These are phyloP conservation scores for Candida berthetii DNA, from an alignment of 805 yeast genomes.

Conservation along the genomic window DNA sequence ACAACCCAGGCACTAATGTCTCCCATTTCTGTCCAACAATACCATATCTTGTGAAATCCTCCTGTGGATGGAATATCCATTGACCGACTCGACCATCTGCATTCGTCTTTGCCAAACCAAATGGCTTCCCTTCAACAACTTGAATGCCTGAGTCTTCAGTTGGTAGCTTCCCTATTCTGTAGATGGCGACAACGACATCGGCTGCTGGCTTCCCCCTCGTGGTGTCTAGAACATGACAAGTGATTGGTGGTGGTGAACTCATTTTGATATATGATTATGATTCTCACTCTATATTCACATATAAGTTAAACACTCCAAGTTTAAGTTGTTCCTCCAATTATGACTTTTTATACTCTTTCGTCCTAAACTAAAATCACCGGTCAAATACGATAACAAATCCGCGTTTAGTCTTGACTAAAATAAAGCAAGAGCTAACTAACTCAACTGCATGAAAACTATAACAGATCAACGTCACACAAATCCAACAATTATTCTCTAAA, in stretches of 20 bases:
- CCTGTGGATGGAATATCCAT: conserved; percentile 50
- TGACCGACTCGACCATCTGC: conserved; percentile 70
- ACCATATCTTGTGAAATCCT: conserved; percentile 24
- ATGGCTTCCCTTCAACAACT: conserved; percentile 32
- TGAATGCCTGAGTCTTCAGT: conserved; percentile 16
- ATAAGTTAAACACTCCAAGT: not conserved
- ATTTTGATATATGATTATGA: too few relatives aligned
- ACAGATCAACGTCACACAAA: too few relatives aligned
- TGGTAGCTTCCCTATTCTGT: conserved; percentile 20
- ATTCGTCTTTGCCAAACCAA: conserved; percentile 70
- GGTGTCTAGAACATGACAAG: conserved; percentile 89
- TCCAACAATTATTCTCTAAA: too few relatives aligned
- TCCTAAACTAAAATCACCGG: not conserved
- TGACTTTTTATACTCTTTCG: too few relatives aligned
- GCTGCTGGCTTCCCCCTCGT: conserved; percentile 77
- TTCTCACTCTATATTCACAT: too few relatives aligned
- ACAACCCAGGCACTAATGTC: conserved; percentile 50
- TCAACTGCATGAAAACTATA: too few relatives aligned
- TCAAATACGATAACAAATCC: not conserved
- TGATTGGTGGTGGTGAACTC: conserved; percentile 45
- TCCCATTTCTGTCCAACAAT: conserved; percentile 34
- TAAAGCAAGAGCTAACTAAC: not conserved
- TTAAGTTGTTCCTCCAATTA: too few relatives aligned
- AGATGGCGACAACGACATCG: conserved; percentile 64
- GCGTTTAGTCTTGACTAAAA: not conserved